Evolutionary conservation across 768 basidiomycete genomes (phyloP).

Genomic region (Suillus placidus): DNA sequence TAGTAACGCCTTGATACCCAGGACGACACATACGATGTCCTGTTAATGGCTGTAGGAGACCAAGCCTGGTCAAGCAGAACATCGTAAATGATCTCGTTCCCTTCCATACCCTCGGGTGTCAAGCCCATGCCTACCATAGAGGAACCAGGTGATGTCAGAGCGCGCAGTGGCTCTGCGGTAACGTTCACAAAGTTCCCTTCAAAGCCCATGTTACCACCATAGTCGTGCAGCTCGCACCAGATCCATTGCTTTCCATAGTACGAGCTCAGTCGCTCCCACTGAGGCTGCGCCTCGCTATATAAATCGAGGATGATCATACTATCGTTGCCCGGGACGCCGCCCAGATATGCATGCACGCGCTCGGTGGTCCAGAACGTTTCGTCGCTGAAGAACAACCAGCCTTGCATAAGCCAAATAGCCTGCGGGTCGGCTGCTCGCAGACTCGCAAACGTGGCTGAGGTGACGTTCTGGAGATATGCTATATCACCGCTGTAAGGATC

Average conservation of each 20-base stretch:
- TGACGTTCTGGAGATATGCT: slow-evolving; percentile 37
- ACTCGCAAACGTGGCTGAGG: slow-evolving; percentile 38
- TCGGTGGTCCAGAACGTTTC: slow-evolving; percentile 43
- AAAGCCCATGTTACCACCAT: slow-evolving; percentile 41
- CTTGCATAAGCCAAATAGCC: slow-evolving; percentile 46
- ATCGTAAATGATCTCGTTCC: slow-evolving; percentile 48
- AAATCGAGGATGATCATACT: slow-evolving; percentile 46
- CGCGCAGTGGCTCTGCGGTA: slow-evolving; percentile 34
- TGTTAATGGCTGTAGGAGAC: slow-evolving; percentile 37
- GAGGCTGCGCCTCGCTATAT: slow-evolving; percentile 42
- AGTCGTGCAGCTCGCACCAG: slow-evolving; percentile 46
- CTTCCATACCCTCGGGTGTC: slow-evolving; percentile 44
- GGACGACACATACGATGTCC: slow-evolving; percentile 32
- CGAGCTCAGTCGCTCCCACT: slow-evolving; percentile 42
- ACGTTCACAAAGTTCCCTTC: slow-evolving; percentile 41
- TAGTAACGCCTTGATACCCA: slow-evolving; percentile 42
- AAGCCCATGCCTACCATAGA: slow-evolving; percentile 44
- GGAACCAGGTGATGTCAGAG: slow-evolving; percentile 31
- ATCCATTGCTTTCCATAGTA: slow-evolving; percentile 46
- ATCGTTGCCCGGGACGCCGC: slow-evolving; percentile 39
- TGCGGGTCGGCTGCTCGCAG: slow-evolving; percentile 42
- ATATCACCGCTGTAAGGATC: slow-evolving; percentile 37
- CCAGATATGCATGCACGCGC: slow-evolving; percentile 42
- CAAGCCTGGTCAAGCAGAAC: slow-evolving; percentile 45
- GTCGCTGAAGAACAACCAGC: slow-evolving; percentile 43